Percentiles rank a stretch among this genome's conserved stretches.
phyloP scores from a whole-genome alignment of 2,329 filamentous ascomycete species.

The Colletotrichum shisoi region DNA sequence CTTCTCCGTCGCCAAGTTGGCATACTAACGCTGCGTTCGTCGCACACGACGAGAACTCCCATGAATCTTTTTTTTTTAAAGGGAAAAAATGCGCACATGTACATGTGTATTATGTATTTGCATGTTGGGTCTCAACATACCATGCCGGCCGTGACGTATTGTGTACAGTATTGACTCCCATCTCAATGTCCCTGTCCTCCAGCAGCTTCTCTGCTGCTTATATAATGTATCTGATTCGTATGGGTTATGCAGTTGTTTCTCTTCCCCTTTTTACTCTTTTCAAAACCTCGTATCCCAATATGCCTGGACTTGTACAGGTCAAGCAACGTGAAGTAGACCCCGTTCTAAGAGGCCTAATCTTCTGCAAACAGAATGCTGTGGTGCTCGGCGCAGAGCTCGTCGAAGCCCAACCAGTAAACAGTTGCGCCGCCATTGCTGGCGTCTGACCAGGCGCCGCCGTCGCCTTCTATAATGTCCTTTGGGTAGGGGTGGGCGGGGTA shows the following conservation, averaged over 20 bases:
- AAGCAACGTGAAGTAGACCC: background rate
- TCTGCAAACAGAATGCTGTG: slow-evolving; percentile 35
- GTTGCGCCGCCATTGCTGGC: slow-evolving; percentile 36
- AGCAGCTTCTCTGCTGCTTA: slow-evolving; percentile 18
- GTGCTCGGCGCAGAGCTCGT: slow-evolving; percentile 35
- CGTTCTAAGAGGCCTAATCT: slow-evolving; percentile 12
- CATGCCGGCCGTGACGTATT: slow-evolving; percentile 31
- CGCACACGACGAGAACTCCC: too few relatives aligned
- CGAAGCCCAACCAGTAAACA: slow-evolving; percentile 38
- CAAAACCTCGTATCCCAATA: slow-evolving; percentile 26
- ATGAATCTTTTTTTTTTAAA: too few relatives aligned
- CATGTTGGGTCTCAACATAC: slow-evolving; percentile 22
- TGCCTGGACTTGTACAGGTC: slow-evolving; percentile 15
- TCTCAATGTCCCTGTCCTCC: slow-evolving; percentile 2
- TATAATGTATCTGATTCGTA: slow-evolving; percentile 24
- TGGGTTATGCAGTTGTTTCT: slow-evolving; percentile 6
- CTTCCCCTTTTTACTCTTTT: background rate
- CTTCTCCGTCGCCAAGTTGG: slow-evolving; percentile 17
- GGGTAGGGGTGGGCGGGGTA: slow-evolving; percentile 38
- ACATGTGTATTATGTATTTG: slow-evolving; percentile 24
- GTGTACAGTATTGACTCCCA: background rate
- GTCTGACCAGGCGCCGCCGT: slow-evolving; percentile 39
- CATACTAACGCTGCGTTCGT: slow-evolving; percentile 19
- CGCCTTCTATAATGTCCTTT: slow-evolving; percentile 28
- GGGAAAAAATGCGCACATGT: background rate